phyloP scores from a whole-genome alignment of 208 protist genomes.

The Strigomonas galati region DNA sequence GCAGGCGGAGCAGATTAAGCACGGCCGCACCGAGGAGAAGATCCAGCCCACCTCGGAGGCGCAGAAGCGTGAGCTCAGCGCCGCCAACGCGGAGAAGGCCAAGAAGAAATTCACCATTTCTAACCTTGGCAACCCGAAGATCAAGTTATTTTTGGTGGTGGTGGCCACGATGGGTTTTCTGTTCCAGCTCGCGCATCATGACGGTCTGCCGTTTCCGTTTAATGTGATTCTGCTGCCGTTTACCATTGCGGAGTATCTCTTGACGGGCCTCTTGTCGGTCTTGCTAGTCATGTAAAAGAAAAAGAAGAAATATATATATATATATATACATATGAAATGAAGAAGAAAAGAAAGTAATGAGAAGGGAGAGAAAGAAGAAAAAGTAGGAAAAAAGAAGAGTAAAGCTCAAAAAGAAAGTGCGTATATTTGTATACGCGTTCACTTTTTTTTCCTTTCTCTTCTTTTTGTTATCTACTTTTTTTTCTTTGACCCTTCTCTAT shows the following conservation, averaged over 20 bases:
- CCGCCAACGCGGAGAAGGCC: too few relatives aligned
- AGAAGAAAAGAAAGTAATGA: background rate
- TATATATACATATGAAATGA: too few relatives aligned
- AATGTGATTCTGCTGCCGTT: conserved; percentile 71
- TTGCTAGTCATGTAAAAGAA: background rate
- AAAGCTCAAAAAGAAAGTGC: background rate
- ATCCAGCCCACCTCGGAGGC: too few relatives aligned
- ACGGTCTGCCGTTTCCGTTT: conserved; percentile 68
- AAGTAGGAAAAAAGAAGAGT: conserved; percentile 6
- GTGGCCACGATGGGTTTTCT: conserved; percentile 64
- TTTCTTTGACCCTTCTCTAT: background rate
- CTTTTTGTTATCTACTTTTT: background rate
- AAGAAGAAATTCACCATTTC: too few relatives aligned
- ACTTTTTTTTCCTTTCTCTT: background rate
- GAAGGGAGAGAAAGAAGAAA: conserved; percentile 10
- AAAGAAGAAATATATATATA: background rate
- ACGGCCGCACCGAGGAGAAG: too few relatives aligned
- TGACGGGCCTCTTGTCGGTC: conserved; percentile 17
- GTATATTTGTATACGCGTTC: background rate
- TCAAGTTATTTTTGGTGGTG: conserved; percentile 35
- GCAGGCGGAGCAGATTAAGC: too few relatives aligned
- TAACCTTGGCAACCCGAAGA: conserved; percentile 14
- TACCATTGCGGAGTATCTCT: conserved; percentile 43
- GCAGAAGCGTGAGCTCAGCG: too few relatives aligned
- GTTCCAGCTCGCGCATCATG: conserved; percentile 59